Base-by-base conservation (phyloP, 1,284 basidiomycete genomes). In the Ustilago loliicola region DNA sequence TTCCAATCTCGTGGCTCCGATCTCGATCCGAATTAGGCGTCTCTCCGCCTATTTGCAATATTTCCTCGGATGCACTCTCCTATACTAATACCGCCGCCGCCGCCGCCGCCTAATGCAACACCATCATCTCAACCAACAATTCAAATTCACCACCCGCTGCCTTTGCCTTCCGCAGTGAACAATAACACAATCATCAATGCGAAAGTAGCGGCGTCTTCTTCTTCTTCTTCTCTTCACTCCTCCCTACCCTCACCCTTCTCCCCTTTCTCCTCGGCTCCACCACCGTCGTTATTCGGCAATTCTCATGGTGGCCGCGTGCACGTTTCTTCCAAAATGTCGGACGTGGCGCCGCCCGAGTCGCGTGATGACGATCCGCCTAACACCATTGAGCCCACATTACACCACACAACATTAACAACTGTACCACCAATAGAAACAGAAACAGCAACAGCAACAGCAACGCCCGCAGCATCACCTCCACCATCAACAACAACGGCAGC, bases 71-170 rank as follows among this genome's bases (percentile, higher is more conserved):
- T 55, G 53, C 53, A 23, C 53, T 50, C 48, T 50, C 48, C 48
- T 27, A 50, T 13, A 25, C 27, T 50, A 29, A 50, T 25, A 50
- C 48, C 48, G 7, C 48, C 48, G 23, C 48, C 25, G 25, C 48
- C 27, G 23, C 48, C 27, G 25, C 25, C 48, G 38, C 4, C 38
- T 21, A 45, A 19, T 45, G 42, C 42, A 45, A 50, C 66, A 48
- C 66, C 55, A 63, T 63, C 66, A 62, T 69, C 66, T 62, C 66
- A 57, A 63, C 61, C 42, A 59, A 27, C 52, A 57, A 57, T 38
- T 61, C 57, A 25, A 40, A 47, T 57, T 42, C 59, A 23, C 19
- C 29, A 7, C 13, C 5, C 40, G 23, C 40, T 21, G 13, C 51
- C 29, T 21, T 55, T 42, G 17, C 34, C 47, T 23, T 42, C 36